Conservation (phyloP, 2,329 filamentous ascomycete species). For the Pseudopithomyces chartarum region DNA sequence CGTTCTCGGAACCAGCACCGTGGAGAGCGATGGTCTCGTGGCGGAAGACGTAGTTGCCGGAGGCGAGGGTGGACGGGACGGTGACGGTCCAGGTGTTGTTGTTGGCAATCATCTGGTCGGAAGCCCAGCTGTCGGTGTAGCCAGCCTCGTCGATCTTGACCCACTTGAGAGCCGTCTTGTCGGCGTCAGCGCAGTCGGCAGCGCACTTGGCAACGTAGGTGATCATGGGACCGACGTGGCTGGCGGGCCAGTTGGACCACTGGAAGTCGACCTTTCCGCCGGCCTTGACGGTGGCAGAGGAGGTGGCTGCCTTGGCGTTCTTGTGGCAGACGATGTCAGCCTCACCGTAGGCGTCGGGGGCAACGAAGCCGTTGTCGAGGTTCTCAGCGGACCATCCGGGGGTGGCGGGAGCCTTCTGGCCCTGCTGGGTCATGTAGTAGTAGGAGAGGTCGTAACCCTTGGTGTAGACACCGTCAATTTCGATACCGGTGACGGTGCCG, state of each 20-base stretch:
- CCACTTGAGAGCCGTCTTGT: conserved; percentile 43
- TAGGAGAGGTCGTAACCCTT: conserved; percentile 50
- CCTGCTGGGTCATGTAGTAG: conserved; percentile 42
- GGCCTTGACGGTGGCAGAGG: conserved; percentile 63
- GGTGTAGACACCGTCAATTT: conserved; percentile 55
- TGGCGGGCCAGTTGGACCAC: conserved; percentile 55
- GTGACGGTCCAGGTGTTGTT: conserved; percentile 56
- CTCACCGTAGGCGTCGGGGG: conserved; percentile 30
- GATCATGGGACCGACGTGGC: conserved; percentile 46
- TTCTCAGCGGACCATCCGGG: conserved; percentile 52
- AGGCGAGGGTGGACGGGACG: conserved; percentile 50
- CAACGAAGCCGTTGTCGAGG: conserved; percentile 44
- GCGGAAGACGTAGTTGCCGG: conserved; percentile 61
- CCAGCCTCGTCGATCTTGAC: conserved; percentile 45
- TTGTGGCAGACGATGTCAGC: conserved; percentile 66
- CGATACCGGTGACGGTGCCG: conserved; percentile 52
- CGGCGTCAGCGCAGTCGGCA: conserved; percentile 36
- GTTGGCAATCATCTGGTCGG: conserved; percentile 48
- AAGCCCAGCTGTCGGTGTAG: conserved; percentile 43
- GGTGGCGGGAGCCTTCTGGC: conserved; percentile 33
- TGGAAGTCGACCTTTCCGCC: conserved; percentile 60
- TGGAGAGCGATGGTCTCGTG: conserved; percentile 62
- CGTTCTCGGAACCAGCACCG: conserved; percentile 48
- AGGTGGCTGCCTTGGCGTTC: conserved; percentile 51
- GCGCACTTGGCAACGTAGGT: conserved; percentile 45